phyloP scores from a whole-genome alignment of 371 early-diverging fungal genomes.

The Mucor indicus region DNA sequence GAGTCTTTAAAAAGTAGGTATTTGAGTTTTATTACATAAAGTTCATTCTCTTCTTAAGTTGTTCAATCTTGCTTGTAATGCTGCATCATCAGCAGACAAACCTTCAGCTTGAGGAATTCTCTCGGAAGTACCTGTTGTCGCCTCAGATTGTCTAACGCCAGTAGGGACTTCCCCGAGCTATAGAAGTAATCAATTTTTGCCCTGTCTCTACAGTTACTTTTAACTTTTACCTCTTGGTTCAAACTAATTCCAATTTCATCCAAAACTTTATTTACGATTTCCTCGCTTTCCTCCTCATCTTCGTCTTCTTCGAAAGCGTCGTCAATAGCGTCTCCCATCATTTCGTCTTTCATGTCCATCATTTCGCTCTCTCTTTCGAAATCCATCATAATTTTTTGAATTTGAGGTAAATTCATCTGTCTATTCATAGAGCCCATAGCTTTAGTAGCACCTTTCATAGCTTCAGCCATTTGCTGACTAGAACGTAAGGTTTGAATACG shows the following conservation, averaged over 20 bases:
- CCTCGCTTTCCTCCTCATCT: constrained; percentile 88
- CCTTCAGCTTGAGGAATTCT: constrained; percentile 51
- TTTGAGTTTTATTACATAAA: background rate
- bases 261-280: constrained; percentile 88
- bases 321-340: constrained; percentile 97
- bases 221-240: constrained; percentile 57
- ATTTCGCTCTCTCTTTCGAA: constrained; percentile 92
- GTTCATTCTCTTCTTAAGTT: constrained; percentile 81
- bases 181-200: background rate
- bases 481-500: constrained; percentile 91
- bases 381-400: constrained; percentile 95
- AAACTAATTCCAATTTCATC: constrained; percentile 94
- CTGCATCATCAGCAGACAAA: constrained; percentile 77
- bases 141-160: constrained; percentile 41
- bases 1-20: too few species aligned
- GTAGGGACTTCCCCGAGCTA: constrained; percentile 65
- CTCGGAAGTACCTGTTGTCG: constrained; percentile 40
- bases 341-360: constrained; percentile 98
- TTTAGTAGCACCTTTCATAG: constrained; percentile 93
- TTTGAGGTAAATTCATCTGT: constrained; percentile 88
- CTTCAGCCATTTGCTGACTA: constrained; percentile 94
- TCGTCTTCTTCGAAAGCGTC: constrained; percentile 93
- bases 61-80: constrained; percentile 87
- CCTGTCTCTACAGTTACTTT: background rate
- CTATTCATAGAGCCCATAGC: constrained; percentile 97